Evolutionary conservation across 768 basidiomycete species (phyloP).

Genomic region (Pleurotus salmoneostramineus): DNA sequence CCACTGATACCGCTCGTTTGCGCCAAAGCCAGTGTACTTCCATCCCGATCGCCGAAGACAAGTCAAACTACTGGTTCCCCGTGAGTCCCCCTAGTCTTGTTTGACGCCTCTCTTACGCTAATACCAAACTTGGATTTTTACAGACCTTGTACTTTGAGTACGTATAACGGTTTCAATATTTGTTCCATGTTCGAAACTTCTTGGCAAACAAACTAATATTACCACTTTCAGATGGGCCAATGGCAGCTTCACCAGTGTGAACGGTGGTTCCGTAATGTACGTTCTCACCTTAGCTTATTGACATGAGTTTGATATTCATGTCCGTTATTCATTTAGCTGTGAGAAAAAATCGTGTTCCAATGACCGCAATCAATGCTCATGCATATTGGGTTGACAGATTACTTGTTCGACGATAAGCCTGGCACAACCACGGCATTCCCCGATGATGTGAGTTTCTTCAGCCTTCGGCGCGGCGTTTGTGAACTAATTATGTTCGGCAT

Average conservation of each 20-base stretch:
- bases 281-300: constrained; percentile 12
- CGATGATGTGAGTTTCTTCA: constrained; percentile 37
- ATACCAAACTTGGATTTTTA: not conserved
- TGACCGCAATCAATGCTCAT: not conserved
- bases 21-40: constrained; percentile 47
- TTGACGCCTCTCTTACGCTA: not conserved
- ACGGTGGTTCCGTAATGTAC: constrained; percentile 42
- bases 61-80: constrained; percentile 51
- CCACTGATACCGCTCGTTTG: constrained; percentile 34
- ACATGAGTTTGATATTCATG: not conserved
- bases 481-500: constrained; percentile 2
- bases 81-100: constrained; percentile 21
- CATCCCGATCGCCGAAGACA: constrained; percentile 50
- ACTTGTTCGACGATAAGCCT: constrained; percentile 41
- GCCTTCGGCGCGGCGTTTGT: constrained; percentile 1
- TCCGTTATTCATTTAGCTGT: constrained; percentile 13
- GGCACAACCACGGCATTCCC: constrained; percentile 50
- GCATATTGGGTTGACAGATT: constrained; percentile 27
- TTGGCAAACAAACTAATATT: not conserved
- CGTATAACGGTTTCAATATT: constrained; percentile 11
- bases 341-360: not conserved
- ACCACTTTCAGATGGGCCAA: constrained; percentile 35
- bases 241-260: constrained; percentile 39
- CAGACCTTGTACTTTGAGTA: constrained; percentile 52
- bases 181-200: constrained; percentile 1